phyloP scores from a whole-genome alignment of 2,329 filamentous ascomycete species.

The Hymenoscyphus infarciens region DNA sequence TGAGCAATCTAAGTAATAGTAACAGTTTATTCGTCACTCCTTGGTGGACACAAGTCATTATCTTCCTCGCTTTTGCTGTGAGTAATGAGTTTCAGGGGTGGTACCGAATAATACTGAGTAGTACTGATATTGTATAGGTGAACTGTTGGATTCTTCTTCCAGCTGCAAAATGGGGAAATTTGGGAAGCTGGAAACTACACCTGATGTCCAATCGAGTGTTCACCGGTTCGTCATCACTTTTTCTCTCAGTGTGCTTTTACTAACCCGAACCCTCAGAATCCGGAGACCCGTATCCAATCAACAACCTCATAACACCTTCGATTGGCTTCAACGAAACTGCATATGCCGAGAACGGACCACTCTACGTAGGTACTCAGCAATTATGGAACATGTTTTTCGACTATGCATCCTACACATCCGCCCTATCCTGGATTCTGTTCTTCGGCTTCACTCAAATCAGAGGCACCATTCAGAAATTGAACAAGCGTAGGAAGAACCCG shows the following conservation, averaged over 20 bases:
- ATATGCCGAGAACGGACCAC: slow-evolving; percentile 47
- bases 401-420: slow-evolving; percentile 56
- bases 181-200: slow-evolving; percentile 49
- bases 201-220: slow-evolving; percentile 58
- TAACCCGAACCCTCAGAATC: background rate
- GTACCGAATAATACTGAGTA: too few species aligned
- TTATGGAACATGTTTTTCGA: slow-evolving; percentile 59
- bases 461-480: slow-evolving; percentile 43
- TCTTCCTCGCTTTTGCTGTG: slow-evolving; percentile 50
- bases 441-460: slow-evolving; percentile 51
- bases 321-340: slow-evolving; percentile 38
- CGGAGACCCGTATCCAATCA: slow-evolving; percentile 34
- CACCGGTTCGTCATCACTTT: slow-evolving; percentile 38
- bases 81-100: background rate
- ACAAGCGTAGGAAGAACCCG: slow-evolving; percentile 35
- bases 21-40: slow-evolving; percentile 52
- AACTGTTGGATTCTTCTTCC: slow-evolving; percentile 58
- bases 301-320: slow-evolving; percentile 35
- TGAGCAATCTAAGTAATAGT: slow-evolving; percentile 42
- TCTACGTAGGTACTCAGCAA: slow-evolving; percentile 55
- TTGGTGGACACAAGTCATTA: slow-evolving; percentile 57
- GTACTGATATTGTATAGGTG: slow-evolving; percentile 23
- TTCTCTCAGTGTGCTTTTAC: background rate
- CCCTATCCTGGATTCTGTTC: slow-evolving; percentile 54
- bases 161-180: slow-evolving; percentile 53